Base-by-base conservation (phyloP, 257 asterid species). In the Agastache rugosa region DNA sequence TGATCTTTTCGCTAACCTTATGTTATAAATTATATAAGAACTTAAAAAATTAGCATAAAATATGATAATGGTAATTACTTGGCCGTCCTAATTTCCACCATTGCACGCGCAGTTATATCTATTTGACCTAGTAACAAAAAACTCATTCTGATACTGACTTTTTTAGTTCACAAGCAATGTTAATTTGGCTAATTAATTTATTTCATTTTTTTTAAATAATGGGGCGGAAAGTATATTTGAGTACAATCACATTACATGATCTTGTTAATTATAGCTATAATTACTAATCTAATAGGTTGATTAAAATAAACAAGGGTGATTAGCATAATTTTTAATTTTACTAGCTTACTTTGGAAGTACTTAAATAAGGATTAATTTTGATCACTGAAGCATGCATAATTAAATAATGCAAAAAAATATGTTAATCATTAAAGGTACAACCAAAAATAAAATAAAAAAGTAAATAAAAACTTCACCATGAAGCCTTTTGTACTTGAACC, bases 141-240 rank as follows among this genome's bases (percentile, higher is more conserved):
- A 65, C 64, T 53, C 63, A 68, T 41, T 67, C 20, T 29, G 22
- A 22, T 41, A 27, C 56, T 73, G 66, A 81, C 81, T 68, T 39
- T 31, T 71, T 71, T 22, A 62, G 23, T 60, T 67, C 55, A 80
- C 74, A 53, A 76, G 44, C 22, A 50, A 56, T 50, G 37, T 31
- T 31, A 29, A 22, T 64, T 27, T 31, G 34, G 34, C 11, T 25
- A 10, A 3, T 31, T 16, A 14, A 14, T 22, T 41, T 60, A 42
- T 0, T 62, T 19, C 1, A 5, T 8, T 23, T 53, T 31, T 7
- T 25, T 64, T 7, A 17, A 66, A 67, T 60, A 66, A 58, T 60
- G 79, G 53, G 68, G 80, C 85, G 83, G 72, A 74, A 81, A 81
- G 85, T 74, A 47, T 27, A 58, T 50, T 44, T n/a, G 67, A 75